phyloP scores from a whole-genome alignment of 495 filamentous ascomycete species.

The Neurospora terricola region DNA sequence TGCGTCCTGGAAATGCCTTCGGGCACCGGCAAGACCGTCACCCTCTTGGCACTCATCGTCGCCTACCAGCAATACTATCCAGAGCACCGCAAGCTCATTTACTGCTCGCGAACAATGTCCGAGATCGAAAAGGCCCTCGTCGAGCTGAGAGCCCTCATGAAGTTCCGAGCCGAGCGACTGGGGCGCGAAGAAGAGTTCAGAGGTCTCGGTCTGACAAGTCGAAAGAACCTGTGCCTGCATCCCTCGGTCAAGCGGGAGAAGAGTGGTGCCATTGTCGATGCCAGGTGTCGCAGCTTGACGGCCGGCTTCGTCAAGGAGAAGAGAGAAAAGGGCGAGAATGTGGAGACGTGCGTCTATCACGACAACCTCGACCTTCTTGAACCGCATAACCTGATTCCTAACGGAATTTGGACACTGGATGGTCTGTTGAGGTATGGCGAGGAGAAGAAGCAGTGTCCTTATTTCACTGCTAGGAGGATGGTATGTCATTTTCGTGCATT shows the following conservation, averaged over 20 bases:
- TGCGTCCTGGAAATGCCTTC: conserved; percentile 99
- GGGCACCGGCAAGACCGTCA: conserved; percentile 97
- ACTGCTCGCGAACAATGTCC: conserved; percentile 93
- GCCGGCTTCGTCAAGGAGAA: conserved; percentile 96
- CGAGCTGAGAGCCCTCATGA: conserved; percentile 88
- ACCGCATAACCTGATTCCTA: conserved; percentile 84
- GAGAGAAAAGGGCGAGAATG: conserved; percentile 86
- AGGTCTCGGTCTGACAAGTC: conserved; percentile 83
- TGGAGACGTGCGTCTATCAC: conserved; percentile 90
- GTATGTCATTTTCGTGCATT: too few species aligned
- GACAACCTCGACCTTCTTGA: conserved; percentile 95
- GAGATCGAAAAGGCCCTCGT: conserved; percentile 93
- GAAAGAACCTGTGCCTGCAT: conserved; percentile 95
- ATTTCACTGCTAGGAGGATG: conserved; percentile 93
- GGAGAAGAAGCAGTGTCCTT: conserved; percentile 92
- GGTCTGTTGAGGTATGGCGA: conserved; percentile 80
- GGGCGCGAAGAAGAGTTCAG: conserved; percentile 87
- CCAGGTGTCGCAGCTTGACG: conserved; percentile 87
- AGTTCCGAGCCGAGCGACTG: conserved; percentile 77
- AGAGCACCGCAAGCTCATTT: conserved; percentile 89
- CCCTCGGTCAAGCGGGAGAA: conserved; percentile 92
- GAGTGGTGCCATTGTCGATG: conserved; percentile 87
- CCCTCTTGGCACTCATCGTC: conserved; percentile 87
- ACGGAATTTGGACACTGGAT: conserved; percentile 94
- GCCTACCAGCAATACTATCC: conserved; percentile 90